Conservation (phyloP, 2,329 filamentous ascomycete genomes). For the Nannizziopsis arthrosporioides region DNA sequence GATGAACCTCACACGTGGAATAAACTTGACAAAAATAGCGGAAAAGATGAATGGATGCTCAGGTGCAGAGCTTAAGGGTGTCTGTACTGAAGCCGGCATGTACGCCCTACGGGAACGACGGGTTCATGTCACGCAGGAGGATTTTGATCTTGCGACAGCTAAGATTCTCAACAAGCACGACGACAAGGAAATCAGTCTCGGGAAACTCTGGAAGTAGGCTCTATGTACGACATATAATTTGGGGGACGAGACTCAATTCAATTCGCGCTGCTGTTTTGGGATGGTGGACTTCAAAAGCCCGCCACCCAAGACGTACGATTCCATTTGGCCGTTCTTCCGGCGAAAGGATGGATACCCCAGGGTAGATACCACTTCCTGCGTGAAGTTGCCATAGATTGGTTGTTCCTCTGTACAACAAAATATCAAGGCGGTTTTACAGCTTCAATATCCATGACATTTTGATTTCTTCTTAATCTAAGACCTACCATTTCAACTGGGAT, state of each 20-base stretch:
- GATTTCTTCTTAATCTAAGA: too few species aligned
- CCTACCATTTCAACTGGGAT: too few species aligned
- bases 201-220: constrained; percentile 67
- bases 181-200: constrained; percentile 87
- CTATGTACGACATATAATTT: background rate
- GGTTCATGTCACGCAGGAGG: constrained; percentile 97
- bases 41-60: constrained; percentile 99
- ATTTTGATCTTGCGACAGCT: constrained; percentile 94
- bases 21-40: constrained; percentile 95
- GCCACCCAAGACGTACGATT: too few species aligned
- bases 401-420: too few species aligned
- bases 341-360: too few species aligned
- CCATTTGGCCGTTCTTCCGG: too few species aligned
- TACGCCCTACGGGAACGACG: constrained; percentile 88
- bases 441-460: too few species aligned
- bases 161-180: constrained; percentile 99
- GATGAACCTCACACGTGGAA: constrained; percentile 96
- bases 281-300: too few species aligned
- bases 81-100: constrained; percentile 98
- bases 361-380: too few species aligned
- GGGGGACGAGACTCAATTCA: background rate
- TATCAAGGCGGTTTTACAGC: too few species aligned
- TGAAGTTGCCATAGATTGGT: too few species aligned
- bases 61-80: constrained; percentile 93
- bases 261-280: background rate